Evolutionary conservation across 2,329 filamentous ascomycete genomes (phyloP).

Genomic region (Cladophialophora chaetospira): DNA sequence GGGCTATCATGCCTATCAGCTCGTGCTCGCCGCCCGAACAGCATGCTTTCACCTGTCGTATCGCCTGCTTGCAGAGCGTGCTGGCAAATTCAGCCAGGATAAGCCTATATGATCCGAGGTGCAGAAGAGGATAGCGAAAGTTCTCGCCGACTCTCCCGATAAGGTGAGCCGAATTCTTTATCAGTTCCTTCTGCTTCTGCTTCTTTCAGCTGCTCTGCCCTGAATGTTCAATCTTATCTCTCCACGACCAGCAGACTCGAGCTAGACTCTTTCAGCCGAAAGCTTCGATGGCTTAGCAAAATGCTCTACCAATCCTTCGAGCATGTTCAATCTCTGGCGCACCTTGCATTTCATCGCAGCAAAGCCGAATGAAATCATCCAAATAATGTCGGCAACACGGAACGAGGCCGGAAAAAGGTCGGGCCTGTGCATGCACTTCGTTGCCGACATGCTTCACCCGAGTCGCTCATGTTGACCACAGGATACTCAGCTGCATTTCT

Average conservation of each 20-base stretch:
- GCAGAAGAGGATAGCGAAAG: conserved; percentile 2
- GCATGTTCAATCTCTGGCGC: no score
- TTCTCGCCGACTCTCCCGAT: conserved; percentile 1
- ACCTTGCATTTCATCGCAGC: no score
- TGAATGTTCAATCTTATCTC: neutral
- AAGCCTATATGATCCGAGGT: neutral
- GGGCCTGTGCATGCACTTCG: no score
- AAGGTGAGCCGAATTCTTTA: neutral
- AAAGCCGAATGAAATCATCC: no score
- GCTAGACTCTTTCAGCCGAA: no score
- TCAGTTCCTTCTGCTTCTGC: neutral
- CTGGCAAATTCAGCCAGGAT: neutral
- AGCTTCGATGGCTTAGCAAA: neutral
- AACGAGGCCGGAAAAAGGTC: no score
- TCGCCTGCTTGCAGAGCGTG: conserved; percentile 12
- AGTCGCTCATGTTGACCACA: no score
- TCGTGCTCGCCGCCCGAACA: neutral
- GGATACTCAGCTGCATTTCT: no score
- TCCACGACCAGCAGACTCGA: no score
- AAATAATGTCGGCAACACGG: no score
- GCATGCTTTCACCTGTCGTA: conserved; percentile 3
- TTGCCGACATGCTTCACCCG: no score
- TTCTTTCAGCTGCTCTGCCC: neutral
- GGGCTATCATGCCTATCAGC: conserved; percentile 6
- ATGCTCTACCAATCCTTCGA: neutral